phyloP scores from a whole-genome alignment of 2,329 filamentous ascomycete species.

The Calonectria hawksworthii region DNA sequence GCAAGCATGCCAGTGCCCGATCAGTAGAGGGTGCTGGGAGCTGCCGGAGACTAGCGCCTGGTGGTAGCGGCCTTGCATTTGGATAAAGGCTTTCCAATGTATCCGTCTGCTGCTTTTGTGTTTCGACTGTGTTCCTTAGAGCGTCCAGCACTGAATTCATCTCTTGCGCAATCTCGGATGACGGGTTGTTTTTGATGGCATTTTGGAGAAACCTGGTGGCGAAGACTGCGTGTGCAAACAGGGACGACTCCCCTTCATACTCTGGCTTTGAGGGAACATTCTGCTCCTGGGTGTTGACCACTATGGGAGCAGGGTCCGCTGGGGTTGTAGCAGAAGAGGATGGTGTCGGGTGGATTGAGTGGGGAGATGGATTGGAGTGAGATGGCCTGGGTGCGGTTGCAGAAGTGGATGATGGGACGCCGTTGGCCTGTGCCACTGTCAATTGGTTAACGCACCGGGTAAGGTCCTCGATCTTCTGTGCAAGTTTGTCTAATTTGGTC shows the following conservation, averaged over 20 bases:
- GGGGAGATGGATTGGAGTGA: not conserved
- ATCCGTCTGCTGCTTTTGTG: constrained; percentile 29
- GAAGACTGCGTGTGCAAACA: constrained; percentile 39
- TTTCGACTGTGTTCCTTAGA: constrained; percentile 25
- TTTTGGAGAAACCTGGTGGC: constrained; percentile 41
- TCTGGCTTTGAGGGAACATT: constrained; percentile 23
- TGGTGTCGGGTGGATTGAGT: constrained; percentile 22
- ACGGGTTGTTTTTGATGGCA: constrained; percentile 33
- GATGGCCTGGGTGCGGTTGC: not conserved
- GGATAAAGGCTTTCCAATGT: constrained; percentile 19
- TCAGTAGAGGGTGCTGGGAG: constrained; percentile 11
- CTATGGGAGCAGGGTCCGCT: not conserved
- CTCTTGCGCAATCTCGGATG: constrained; percentile 32
- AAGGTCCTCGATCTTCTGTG: constrained; percentile 31
- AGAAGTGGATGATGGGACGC: not conserved
- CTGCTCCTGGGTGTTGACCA: not conserved
- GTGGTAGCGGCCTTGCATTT: constrained; percentile 7
- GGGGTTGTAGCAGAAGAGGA: constrained; percentile 7
- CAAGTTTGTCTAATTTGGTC: constrained; percentile 33
- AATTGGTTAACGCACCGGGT: constrained; percentile 17
- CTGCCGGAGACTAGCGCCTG: constrained; percentile 6
- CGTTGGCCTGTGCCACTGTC: not conserved
- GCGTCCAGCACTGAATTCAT: constrained; percentile 36
- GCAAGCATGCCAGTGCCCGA: constrained; percentile 8
- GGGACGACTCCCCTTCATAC: constrained; percentile 38